Evolutionary conservation across 1,139 yeast genomes (phyloP).

Genomic region (Kurtzmaniella natalensis): DNA sequence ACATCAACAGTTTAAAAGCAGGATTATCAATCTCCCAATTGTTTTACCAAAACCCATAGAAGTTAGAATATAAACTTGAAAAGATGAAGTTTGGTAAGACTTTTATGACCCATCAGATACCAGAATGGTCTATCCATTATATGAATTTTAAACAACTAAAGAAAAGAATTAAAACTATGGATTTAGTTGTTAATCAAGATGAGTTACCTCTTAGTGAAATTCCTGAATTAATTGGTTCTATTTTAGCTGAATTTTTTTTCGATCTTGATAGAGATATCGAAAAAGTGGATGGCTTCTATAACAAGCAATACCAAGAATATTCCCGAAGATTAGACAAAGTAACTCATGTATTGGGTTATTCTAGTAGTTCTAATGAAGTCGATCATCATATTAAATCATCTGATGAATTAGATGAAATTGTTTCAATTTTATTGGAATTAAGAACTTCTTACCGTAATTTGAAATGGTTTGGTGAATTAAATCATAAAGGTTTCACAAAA

Average conservation of each 20-base stretch:
- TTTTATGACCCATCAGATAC: constrained; percentile 77
- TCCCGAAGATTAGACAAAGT: constrained; percentile 60
- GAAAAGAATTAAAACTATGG: constrained; percentile 61
- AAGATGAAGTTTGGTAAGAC: constrained; percentile 85
- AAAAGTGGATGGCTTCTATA: constrained; percentile 74
- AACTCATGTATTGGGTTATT: constrained; percentile 27
- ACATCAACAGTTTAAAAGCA: no score
- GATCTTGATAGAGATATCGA: constrained; percentile 80
- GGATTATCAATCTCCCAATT: neutral
- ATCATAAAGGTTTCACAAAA: constrained; percentile 85
- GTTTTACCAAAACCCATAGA: neutral
- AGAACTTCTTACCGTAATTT: constrained; percentile 76
- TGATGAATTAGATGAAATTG: constrained; percentile 77
- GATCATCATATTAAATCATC: constrained; percentile 32
- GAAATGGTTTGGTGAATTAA: constrained; percentile 91
- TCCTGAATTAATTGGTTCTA: constrained; percentile 25
- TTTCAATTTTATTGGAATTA: constrained; percentile 71
- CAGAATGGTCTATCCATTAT: constrained; percentile 83
- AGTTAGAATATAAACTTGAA: neutral
- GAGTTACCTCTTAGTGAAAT: constrained; percentile 32
- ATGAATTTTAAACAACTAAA: constrained; percentile 85
- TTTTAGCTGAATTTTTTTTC: constrained; percentile 66
- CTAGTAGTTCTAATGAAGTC: constrained; percentile 17
- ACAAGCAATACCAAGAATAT: constrained; percentile 68
- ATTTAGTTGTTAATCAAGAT: constrained; percentile 23